These are phyloP conservation scores for Ilex paraguariensis DNA, from an alignment of 305 asterid genomes.

Conservation along the genomic window DNA sequence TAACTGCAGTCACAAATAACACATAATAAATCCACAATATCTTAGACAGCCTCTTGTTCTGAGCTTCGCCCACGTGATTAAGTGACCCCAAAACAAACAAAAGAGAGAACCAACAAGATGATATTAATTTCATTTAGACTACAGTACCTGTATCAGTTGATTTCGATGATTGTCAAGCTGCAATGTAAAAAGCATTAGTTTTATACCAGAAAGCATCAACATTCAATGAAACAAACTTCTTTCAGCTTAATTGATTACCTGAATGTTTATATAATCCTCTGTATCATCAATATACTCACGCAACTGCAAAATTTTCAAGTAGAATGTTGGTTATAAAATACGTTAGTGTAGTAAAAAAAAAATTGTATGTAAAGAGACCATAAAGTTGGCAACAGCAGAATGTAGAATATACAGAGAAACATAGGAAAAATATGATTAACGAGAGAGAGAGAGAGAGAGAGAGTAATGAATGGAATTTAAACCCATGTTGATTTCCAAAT, in stretches of 20 bases:
- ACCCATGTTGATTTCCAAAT: too few relatives aligned
- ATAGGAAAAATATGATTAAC: too few relatives aligned
- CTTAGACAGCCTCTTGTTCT: neutral
- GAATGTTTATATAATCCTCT: conserved; percentile 92
- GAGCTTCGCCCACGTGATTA: neutral
- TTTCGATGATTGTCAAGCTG: conserved; percentile 97
- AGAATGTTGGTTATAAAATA: neutral
- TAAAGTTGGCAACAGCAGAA: too few relatives aligned
- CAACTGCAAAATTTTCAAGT: conserved; percentile 41
- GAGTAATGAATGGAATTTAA: too few relatives aligned
- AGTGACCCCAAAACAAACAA: neutral
- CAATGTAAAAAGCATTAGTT: conserved; percentile 7
- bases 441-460: too few relatives aligned
- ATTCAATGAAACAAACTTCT: conserved; percentile 1
- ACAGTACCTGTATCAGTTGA: conserved; percentile 85
- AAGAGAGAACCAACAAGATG: neutral
- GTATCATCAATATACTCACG: conserved; percentile 93
- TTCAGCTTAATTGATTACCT: conserved; percentile 37
- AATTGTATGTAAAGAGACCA: too few relatives aligned
- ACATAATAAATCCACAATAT: neutral
- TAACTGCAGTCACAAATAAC: conserved; percentile 42
- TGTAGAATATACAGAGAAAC: too few relatives aligned
- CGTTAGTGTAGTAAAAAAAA: neutral
- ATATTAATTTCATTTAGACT: neutral
- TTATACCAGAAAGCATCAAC: conserved; percentile 6